phyloP scores from a whole-genome alignment of 768 basidiomycete species.

The Trametes cinnabarina region DNA sequence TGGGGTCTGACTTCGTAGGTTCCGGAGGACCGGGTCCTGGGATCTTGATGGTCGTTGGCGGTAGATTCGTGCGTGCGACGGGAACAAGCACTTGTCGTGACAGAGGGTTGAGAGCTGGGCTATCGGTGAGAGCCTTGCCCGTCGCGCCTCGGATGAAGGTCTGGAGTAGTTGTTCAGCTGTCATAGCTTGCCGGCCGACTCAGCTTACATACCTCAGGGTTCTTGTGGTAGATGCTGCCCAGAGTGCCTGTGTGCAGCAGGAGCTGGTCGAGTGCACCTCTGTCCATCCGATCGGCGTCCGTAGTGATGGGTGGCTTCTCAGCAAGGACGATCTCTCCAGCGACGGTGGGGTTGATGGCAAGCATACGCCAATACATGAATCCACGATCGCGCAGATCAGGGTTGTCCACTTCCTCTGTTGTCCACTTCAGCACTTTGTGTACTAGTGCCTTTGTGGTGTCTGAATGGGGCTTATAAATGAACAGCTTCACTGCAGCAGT shows the following conservation, averaged over 20 bases:
- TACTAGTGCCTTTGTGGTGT: slow-evolving; percentile 83
- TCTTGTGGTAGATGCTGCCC: slow-evolving; percentile 97
- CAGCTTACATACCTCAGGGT: slow-evolving; percentile 68
- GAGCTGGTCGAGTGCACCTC: slow-evolving; percentile 92
- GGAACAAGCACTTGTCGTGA: slow-evolving; percentile 73
- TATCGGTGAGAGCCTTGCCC: slow-evolving; percentile 80
- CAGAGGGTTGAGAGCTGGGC: slow-evolving; percentile 82
- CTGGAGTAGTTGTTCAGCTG: slow-evolving; percentile 35
- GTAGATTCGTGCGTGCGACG: slow-evolving; percentile 49
- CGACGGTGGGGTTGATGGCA: slow-evolving; percentile 86
- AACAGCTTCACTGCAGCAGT: slow-evolving; percentile 97
- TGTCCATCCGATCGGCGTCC: slow-evolving; percentile 96
- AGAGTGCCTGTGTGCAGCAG: slow-evolving; percentile 91
- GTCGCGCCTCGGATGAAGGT: slow-evolving; percentile 92
- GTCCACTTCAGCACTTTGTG: slow-evolving; percentile 96
- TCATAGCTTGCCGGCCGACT: not conserved
- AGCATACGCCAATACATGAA: slow-evolving; percentile 99
- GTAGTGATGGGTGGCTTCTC: slow-evolving; percentile 98
- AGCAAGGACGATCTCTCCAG: slow-evolving; percentile 85
- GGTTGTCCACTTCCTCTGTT: slow-evolving; percentile 97
- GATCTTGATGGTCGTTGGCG: slow-evolving; percentile 43
- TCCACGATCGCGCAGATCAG: slow-evolving; percentile 93
- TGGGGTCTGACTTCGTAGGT: slow-evolving; percentile 33
- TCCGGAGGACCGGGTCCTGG: slow-evolving; percentile 65
- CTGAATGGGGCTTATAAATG: slow-evolving; percentile 81